Evolutionary conservation across 352 stramenopile genomes (phyloP), one percentile per base, ranked within the genome.

Genomic region (Aphanomyces euteiches): DNA sequence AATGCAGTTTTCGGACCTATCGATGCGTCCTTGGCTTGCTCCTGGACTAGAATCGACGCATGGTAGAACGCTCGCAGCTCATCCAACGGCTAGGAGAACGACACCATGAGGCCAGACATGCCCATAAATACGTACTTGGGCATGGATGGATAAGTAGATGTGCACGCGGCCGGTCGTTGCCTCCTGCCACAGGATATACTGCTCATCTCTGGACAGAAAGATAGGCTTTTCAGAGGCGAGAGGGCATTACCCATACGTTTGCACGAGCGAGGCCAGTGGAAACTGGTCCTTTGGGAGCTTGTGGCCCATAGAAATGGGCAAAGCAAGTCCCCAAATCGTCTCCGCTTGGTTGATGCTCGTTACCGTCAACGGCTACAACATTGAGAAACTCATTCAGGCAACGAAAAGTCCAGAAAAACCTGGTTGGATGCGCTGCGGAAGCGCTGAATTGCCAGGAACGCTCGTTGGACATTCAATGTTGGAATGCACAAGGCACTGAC

Each of bases 391-490:
- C 13, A 47, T 47, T 10, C 15, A 47, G 15, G 41, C n/a, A 48
- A 34, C 0, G 70, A 67, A n/a, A 68, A 67, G 15, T 13, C 54
- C 3, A 37, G 73, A 19, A 21, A 48, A 21, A 59, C 40, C n/a
- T 67, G 54, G 36, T 43, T 67, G 36, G 28, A n/a, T 39, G 45
- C 45, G n/a, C 69, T 15, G 13, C 86, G 67, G 71, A 86, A 92
- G 0, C 77, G 74, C 45, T 85, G 75, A 28, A 90, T 82, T 6
- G 89, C 66, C n/a, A 92, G 75, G 15, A 79, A 47, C 0, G 79
- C 83, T 17, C 84, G 82, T 43, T 79, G 76, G 45, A 74, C 74
- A 65, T 98, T 98, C 43, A 98, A 76, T 12, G 90, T 97, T 50
- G 79, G 78, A 39, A 98, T 88, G 61, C 84, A 57, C 15, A 72